These are phyloP conservation scores for Termitomyces sp. DNA, from an alignment of 768 basidiomycete species.

Conservation along the genomic window DNA sequence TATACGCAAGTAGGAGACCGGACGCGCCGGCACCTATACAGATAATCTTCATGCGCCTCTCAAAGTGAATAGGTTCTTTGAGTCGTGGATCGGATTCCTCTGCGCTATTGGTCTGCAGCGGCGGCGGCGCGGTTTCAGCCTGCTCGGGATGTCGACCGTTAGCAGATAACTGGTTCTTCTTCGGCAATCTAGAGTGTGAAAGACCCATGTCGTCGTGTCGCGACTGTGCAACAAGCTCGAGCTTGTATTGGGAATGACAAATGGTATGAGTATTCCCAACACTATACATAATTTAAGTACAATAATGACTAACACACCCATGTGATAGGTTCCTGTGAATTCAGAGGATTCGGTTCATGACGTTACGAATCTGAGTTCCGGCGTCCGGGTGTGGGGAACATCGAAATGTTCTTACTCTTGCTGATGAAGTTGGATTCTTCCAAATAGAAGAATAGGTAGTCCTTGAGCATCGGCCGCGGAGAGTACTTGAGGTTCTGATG, in stretches of 20 bases:
- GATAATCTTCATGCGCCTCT: slow-evolving; percentile 23
- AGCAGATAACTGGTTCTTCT: too few species aligned
- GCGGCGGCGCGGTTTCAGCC: not conserved
- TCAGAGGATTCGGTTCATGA: too few species aligned
- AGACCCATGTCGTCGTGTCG: not conserved
- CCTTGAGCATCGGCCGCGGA: too few species aligned
- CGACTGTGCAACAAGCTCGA: too few species aligned
- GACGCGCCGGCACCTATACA: slow-evolving; percentile 32
- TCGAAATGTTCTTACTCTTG: too few species aligned
- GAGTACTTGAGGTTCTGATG: too few species aligned
- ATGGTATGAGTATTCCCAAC: not conserved
- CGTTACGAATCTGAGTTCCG: too few species aligned
- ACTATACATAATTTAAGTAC: not conserved
- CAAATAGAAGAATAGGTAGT: too few species aligned
- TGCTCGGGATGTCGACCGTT: not conserved
- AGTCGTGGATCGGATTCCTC: slow-evolving; percentile 5
- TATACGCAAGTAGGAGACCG: slow-evolving; percentile 25
- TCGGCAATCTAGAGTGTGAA: not conserved
- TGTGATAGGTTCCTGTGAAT: not conserved
- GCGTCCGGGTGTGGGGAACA: too few species aligned
- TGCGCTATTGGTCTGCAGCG: not conserved
- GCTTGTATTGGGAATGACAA: not conserved
- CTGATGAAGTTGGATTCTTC: too few species aligned
- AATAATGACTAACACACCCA: not conserved
- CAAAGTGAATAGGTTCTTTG: slow-evolving; percentile 21